phyloP scores from a whole-genome alignment of 2,329 filamentous ascomycete species.

The Paecilomyces variotii region DNA sequence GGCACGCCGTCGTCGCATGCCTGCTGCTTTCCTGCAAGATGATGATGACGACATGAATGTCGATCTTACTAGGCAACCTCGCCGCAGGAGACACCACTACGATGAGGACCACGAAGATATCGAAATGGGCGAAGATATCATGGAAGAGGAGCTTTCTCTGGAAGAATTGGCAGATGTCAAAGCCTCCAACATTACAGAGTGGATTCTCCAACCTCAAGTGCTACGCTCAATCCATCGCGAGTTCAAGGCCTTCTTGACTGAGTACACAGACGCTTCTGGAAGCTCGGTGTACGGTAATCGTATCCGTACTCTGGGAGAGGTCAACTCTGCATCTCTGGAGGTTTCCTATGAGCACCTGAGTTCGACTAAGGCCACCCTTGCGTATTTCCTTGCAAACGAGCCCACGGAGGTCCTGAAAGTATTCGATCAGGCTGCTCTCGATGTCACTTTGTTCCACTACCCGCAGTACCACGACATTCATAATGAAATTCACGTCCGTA shows the following conservation, averaged over 20 bases:
- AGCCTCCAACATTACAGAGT: constrained; percentile 84
- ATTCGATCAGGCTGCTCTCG: constrained; percentile 94
- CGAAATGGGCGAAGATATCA: constrained; percentile 83
- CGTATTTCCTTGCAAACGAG: constrained; percentile 92
- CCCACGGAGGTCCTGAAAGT: constrained; percentile 92
- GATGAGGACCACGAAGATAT: constrained; percentile 88
- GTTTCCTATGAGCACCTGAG: constrained; percentile 92
- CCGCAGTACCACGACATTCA: constrained; percentile 97
- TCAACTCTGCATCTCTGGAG: constrained; percentile 93
- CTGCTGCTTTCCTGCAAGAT: constrained; percentile 55
- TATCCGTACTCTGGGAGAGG: constrained; percentile 89
- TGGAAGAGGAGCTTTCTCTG: constrained; percentile 89
- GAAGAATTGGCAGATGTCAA: constrained; percentile 91
- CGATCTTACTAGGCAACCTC: constrained; percentile 77
- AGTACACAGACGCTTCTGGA: constrained; percentile 84
- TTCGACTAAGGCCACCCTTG: constrained; percentile 83
- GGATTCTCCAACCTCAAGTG: constrained; percentile 84
- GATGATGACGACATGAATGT: constrained; percentile 80
- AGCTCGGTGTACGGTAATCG: constrained; percentile 91
- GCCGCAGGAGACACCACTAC: constrained; percentile 78
- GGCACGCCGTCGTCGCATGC: constrained; percentile 51
- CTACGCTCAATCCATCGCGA: constrained; percentile 90
- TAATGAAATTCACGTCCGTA: constrained; percentile 93
- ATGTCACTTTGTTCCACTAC: constrained; percentile 91
- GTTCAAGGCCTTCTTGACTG: constrained; percentile 95